Conservation (phyloP, 2,329 filamentous ascomycete genomes). For the Thermomyces lanuginosus region DNA sequence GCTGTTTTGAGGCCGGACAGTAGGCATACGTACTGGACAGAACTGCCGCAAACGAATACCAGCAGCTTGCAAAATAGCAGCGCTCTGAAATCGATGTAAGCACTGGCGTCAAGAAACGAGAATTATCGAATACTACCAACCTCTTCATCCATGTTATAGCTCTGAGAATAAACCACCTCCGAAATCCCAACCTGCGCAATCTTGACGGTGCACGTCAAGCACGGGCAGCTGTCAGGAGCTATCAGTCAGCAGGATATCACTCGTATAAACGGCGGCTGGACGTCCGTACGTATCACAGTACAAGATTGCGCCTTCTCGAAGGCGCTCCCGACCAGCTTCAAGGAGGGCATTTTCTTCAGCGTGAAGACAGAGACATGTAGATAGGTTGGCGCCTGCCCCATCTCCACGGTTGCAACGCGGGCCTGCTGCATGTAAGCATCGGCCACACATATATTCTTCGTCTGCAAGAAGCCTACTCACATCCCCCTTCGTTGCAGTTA, state of each 20-base stretch:
- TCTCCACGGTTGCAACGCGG: conserved; percentile 64
- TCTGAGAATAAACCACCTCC: conserved; percentile 87
- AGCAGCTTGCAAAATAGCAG: conserved; percentile 64
- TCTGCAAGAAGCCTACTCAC: conserved; percentile 23
- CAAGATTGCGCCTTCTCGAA: conserved; percentile 63
- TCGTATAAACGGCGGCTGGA: background rate
- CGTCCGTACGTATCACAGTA: conserved; percentile 64
- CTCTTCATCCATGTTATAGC: conserved; percentile 84
- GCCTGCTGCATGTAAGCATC: conserved; percentile 19
- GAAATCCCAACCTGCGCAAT: conserved; percentile 91
- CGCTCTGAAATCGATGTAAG: conserved; percentile 36
- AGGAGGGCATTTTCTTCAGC: conserved; percentile 94
- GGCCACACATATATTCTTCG: background rate
- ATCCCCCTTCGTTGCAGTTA: conserved; percentile 90
- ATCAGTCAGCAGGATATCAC: conserved; percentile 3
- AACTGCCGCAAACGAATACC: conserved; percentile 80
- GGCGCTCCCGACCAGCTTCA: conserved; percentile 81
- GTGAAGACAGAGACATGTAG: conserved; percentile 89
- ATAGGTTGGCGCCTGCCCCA: conserved; percentile 53
- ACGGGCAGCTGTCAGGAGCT: conserved; percentile 51
- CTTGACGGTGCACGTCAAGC: conserved; percentile 95
- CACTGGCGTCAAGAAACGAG: background rate
- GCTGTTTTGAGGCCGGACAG: too few species aligned
- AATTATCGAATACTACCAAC: conserved; percentile 17
- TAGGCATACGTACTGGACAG: conserved; percentile 57